phyloP scores from a whole-genome alignment of 106 monocot species.

The Dendrobium officinale region DNA sequence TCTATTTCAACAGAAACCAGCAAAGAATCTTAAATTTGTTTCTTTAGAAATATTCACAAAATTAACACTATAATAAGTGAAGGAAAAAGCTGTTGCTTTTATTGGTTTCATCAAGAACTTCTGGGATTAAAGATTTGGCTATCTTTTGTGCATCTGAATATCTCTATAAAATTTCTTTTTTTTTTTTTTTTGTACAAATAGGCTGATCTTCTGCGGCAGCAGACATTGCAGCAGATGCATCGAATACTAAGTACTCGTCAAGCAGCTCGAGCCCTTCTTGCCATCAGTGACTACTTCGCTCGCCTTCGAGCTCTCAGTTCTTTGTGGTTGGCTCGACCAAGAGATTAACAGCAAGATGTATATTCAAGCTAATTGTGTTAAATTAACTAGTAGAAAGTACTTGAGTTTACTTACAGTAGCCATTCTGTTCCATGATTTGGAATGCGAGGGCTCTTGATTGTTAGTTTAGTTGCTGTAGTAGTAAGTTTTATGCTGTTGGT shows the following conservation, averaged over 20 bases:
- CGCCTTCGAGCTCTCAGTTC: slow-evolving; percentile 78
- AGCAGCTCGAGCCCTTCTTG: slow-evolving; percentile 72
- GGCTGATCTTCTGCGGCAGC: slow-evolving; percentile 88
- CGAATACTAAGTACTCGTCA: slow-evolving; percentile 74
- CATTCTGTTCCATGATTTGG: no score
- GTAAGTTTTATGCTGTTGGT: neutral
- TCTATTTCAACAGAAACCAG: no score
- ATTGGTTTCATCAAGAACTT: no score
- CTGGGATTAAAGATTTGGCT: no score
- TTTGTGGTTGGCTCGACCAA: slow-evolving; percentile 76
- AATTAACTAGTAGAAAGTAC: neutral
- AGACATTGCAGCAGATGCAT: slow-evolving; percentile 84
- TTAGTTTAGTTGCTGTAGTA: neutral
- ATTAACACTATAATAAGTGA: no score
- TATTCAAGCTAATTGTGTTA: neutral
- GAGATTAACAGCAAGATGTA: slow-evolving; percentile 23
- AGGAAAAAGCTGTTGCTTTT: no score
- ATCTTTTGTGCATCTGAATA: no score
- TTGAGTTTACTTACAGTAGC: neutral
- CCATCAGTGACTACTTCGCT: slow-evolving; percentile 78
- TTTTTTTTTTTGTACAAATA: slow-evolving; percentile 1
- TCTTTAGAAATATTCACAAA: no score
- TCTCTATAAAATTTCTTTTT: no score
- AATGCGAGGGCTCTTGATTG: no score
- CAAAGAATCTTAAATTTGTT: no score